Percentiles rank a stretch among this genome's conserved stretches.
Evolutionary conservation across 805 yeast species (phyloP).

Genomic region (Candida oleophila): DNA sequence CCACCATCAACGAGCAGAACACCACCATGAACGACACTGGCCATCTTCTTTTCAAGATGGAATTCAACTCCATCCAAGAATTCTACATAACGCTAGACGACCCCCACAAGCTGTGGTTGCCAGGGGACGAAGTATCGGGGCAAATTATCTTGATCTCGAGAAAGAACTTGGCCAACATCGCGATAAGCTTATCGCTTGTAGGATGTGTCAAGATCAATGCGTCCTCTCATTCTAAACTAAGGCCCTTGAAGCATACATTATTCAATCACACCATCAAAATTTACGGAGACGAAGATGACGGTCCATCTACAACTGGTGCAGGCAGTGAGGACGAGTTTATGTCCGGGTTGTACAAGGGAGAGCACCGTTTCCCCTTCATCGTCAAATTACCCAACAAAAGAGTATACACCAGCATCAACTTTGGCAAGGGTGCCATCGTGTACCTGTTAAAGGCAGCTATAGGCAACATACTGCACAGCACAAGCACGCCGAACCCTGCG

Average conservation of each 20-base stretch:
- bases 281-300: constrained; percentile 46
- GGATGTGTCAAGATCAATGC: constrained; percentile 59
- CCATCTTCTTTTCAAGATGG: constrained; percentile 23
- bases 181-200: constrained; percentile 51
- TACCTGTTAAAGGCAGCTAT: constrained; percentile 60
- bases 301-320: constrained; percentile 13
- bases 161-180: constrained; percentile 53
- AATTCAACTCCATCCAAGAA: constrained; percentile 50
- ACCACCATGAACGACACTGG: not conserved
- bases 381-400: constrained; percentile 76
- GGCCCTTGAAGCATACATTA: constrained; percentile 51
- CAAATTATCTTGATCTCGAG: constrained; percentile 56
- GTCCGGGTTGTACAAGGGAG: constrained; percentile 70
- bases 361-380: constrained; percentile 83
- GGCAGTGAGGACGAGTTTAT: constrained; percentile 20
- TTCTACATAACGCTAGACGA: constrained; percentile 70
- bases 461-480: constrained; percentile 11
- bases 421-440: constrained; percentile 81
- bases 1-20: not conserved
- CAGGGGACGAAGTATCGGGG: constrained; percentile 75
- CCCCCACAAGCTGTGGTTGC: constrained; percentile 75
- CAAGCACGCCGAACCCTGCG: constrained; percentile 6
- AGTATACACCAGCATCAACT: constrained; percentile 71
- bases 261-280: constrained; percentile 59
- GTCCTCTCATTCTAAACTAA: constrained; percentile 50